Conservation (phyloP, 2,329 filamentous ascomycete species). For the Penicillium sp. region DNA sequence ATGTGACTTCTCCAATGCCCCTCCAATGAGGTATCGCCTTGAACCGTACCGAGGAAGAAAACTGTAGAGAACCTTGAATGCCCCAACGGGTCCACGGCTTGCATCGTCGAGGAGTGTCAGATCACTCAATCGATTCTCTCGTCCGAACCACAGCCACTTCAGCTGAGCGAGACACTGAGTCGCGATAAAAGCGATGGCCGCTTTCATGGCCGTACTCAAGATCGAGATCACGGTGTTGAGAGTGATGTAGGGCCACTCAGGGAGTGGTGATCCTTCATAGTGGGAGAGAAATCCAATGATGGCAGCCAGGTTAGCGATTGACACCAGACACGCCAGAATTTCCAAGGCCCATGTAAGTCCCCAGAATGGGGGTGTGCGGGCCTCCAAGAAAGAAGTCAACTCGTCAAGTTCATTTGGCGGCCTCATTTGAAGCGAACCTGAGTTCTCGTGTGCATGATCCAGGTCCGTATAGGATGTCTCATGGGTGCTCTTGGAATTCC, state of each 20-base stretch:
- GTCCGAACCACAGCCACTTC: constrained; percentile 33
- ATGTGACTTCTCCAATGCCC: not conserved
- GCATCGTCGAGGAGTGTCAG: constrained; percentile 30
- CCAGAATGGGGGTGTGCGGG: too few species aligned
- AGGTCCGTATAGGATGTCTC: too few species aligned
- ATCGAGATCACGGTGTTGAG: constrained; percentile 31
- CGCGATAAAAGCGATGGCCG: constrained; percentile 25
- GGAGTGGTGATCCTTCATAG: constrained; percentile 8
- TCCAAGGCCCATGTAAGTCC: too few species aligned
- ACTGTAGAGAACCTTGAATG: constrained; percentile 22
- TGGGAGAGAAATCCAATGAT: not conserved
- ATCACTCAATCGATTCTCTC: constrained; percentile 24
- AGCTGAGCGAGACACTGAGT: constrained; percentile 28
- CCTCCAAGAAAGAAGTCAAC: too few species aligned
- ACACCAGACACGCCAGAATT: not conserved
- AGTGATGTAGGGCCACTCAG: constrained; percentile 29
- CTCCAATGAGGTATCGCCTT: too few species aligned
- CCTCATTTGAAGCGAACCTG: too few species aligned
- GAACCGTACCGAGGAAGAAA: constrained; percentile 21
- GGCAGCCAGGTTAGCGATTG: not conserved
- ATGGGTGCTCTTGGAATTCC: too few species aligned
- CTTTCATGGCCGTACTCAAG: constrained; percentile 26
- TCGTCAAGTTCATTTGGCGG: too few species aligned
- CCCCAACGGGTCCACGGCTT: constrained; percentile 28
- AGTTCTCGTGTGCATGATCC: too few species aligned